Conservation (phyloP, 345 rosid species). For the Microthlaspi erraticum region DNA sequence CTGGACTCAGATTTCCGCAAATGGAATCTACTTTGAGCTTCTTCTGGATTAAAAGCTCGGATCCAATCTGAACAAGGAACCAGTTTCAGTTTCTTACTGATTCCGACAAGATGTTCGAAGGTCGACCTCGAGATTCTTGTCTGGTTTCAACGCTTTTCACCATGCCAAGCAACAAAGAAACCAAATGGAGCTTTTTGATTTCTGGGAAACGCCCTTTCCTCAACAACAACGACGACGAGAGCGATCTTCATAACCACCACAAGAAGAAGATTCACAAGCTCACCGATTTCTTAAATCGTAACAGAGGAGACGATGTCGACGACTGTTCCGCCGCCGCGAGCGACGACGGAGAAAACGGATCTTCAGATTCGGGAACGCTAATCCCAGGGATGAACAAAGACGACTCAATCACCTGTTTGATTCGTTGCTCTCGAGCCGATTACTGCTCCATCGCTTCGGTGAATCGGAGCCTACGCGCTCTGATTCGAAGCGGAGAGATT, state of each 20-base stretch:
- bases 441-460: constrained; percentile 53
- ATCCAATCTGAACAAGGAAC: constrained; percentile 31
- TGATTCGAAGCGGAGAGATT: constrained; percentile 58
- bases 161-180: constrained; percentile 39
- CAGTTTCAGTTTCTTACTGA: background rate
- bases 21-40: constrained; percentile 25
- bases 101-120: constrained; percentile 41
- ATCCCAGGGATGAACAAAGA: constrained; percentile 70
- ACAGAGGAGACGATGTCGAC: background rate
- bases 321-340: background rate
- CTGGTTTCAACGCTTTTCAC: constrained; percentile 42
- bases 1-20: background rate
- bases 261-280: constrained; percentile 40
- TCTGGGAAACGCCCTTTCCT: constrained; percentile 37
- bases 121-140: constrained; percentile 46
- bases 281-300: background rate
- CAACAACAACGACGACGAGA: constrained; percentile 32
- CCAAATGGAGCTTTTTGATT: constrained; percentile 36
- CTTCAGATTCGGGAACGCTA: constrained; percentile 55
- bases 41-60: constrained; percentile 16
- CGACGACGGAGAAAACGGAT: constrained; percentile 32
- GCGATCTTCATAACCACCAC: constrained; percentile 7
- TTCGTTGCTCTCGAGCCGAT: constrained; percentile 68
- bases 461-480: constrained; percentile 49
- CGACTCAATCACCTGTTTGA: constrained; percentile 60